Percentiles rank a stretch among this genome's conserved stretches.
phyloP scores from a whole-genome alignment of 2,329 filamentous ascomycete species.

The Berkeleyomyces basicola region DNA sequence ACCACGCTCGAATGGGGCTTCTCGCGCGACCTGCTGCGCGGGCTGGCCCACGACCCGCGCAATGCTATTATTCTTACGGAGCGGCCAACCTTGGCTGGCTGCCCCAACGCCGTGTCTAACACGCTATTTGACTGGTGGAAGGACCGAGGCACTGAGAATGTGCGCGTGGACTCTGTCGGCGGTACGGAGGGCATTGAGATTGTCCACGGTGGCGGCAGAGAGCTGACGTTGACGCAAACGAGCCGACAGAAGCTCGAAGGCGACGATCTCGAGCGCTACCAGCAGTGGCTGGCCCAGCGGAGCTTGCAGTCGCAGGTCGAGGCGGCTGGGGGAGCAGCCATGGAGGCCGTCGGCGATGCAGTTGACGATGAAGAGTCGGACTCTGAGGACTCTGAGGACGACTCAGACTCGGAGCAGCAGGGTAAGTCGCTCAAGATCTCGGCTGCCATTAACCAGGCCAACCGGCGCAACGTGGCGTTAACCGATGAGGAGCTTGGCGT shows the following conservation, averaged over 20 bases:
- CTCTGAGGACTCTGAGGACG: constrained; percentile 72
- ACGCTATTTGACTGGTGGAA: constrained; percentile 70
- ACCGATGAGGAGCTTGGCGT: constrained; percentile 84
- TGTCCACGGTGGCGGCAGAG: constrained; percentile 46
- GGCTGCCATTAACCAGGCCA: constrained; percentile 66
- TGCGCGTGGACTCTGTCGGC: constrained; percentile 35
- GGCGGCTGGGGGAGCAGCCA: constrained; percentile 41
- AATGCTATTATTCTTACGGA: constrained; percentile 86
- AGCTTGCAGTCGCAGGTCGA: constrained; percentile 74
- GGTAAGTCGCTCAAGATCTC: constrained; percentile 83
- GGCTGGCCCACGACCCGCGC: constrained; percentile 55
- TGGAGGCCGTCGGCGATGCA: constrained; percentile 50
- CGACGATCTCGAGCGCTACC: constrained; percentile 65
- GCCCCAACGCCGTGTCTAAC: constrained; percentile 35
- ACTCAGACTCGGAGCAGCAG: constrained; percentile 78
- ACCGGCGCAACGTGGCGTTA: constrained; percentile 69
- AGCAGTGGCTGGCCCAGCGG: constrained; percentile 79
- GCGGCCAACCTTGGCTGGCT: constrained; percentile 35
- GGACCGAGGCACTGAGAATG: constrained; percentile 45
- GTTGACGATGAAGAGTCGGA: constrained; percentile 72
- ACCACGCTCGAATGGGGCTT: constrained; percentile 88
- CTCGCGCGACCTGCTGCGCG: constrained; percentile 61
- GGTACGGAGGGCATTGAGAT: constrained; percentile 46
- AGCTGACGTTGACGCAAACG: constrained; percentile 43
- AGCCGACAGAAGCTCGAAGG: constrained; percentile 51